These are phyloP conservation scores for Lasiosphaeris hirsuta DNA, from an alignment of 495 filamentous ascomycete species.

Conservation along the genomic window DNA sequence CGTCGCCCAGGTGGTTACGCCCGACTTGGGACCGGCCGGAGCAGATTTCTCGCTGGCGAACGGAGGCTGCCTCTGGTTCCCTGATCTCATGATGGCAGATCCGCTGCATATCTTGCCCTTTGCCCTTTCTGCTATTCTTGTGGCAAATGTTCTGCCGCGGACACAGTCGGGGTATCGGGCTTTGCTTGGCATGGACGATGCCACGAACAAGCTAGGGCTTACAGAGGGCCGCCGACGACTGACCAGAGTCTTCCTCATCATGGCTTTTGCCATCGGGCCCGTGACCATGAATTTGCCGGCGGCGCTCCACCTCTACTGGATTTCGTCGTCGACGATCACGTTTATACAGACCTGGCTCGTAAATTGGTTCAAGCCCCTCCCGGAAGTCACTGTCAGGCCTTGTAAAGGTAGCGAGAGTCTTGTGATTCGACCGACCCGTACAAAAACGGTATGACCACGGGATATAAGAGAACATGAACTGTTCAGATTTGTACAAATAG, in stretches of 20 bases:
- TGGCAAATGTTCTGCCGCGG: constrained; percentile 40
- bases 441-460: background rate
- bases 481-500: constrained; percentile 7
- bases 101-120: constrained; percentile 64
- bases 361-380: constrained; percentile 25
- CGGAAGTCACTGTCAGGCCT: constrained; percentile 4
- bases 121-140: constrained; percentile 48
- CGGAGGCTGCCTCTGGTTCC: constrained; percentile 81
- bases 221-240: constrained; percentile 19
- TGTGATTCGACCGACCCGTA: constrained; percentile 24
- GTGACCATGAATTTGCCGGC: constrained; percentile 52
- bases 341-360: constrained; percentile 11
- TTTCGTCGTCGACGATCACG: constrained; percentile 41
- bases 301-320: constrained; percentile 72
- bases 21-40: background rate
- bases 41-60: constrained; percentile 39
- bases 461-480: background rate
- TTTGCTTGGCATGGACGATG: constrained; percentile 14
- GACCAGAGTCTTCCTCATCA: constrained; percentile 32
- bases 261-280: constrained; percentile 45
- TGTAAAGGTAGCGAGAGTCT: constrained; percentile 19
- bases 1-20: background rate
- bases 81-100: constrained; percentile 68
- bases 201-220: background rate
- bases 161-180: constrained; percentile 7